Percentiles rank a stretch among this genome's conserved stretches.
These are phyloP conservation scores for Tulasnella sp. DNA, from an alignment of 768 basidiomycete genomes.

Conservation along the genomic window DNA sequence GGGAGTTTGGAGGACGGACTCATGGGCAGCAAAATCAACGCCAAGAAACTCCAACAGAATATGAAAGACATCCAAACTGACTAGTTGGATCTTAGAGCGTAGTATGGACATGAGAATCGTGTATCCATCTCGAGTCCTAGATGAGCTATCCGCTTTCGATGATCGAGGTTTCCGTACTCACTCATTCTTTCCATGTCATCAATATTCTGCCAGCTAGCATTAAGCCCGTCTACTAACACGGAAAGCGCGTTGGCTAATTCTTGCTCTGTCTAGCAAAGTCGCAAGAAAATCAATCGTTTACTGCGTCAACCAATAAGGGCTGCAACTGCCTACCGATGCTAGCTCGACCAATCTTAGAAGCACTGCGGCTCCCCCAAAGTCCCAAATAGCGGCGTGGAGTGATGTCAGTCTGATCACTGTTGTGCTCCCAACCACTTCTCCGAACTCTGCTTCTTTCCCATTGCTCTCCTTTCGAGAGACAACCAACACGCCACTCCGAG, in stretches of 20 bases:
- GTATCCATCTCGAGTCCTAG: conserved; percentile 61
- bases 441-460: conserved; percentile 2
- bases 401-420: conserved; percentile 56
- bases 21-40: conserved; percentile 72
- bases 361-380: conserved; percentile 76
- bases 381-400: conserved; percentile 73
- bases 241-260: conserved; percentile 70
- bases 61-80: conserved; percentile 79
- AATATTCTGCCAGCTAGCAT: conserved; percentile 86
- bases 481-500: background rate
- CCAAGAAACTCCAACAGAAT: conserved; percentile 83
- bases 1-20: conserved; percentile 47
- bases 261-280: conserved; percentile 54
- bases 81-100: conserved; percentile 61
- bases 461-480: background rate
- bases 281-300: background rate
- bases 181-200: conserved; percentile 90
- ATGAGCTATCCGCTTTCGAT: background rate
- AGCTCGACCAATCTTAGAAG: conserved; percentile 69
- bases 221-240: conserved; percentile 70
- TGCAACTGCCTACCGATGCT: conserved; percentile 51
- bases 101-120: conserved; percentile 77
- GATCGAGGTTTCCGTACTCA: conserved; percentile 39
- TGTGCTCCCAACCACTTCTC: conserved; percentile 47
- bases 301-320: background rate